phyloP scores from a whole-genome alignment of 331 rosid genomes.

The Acacia pycnantha region DNA sequence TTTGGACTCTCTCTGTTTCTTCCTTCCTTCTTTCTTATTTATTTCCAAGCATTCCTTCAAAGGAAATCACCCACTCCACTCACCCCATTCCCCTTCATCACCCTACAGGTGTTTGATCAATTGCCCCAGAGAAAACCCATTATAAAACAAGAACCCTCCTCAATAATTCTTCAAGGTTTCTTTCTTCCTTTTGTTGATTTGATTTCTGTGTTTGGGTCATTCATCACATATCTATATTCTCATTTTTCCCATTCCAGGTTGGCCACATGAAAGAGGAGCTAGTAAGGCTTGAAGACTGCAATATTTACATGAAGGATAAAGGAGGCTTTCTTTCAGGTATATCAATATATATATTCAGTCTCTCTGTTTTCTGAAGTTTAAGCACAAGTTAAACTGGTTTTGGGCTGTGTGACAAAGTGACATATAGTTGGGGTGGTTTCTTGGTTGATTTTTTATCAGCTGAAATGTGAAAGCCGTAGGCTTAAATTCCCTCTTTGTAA shows the following conservation, averaged over 20 bases:
- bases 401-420: not conserved
- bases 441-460: not conserved
- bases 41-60: slow-evolving; percentile 50
- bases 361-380: not conserved
- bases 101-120: slow-evolving; percentile 23
- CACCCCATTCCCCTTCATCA: slow-evolving; percentile 16
- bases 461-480: slow-evolving; percentile 10
- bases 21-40: not conserved
- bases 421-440: not conserved
- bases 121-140: slow-evolving; percentile 3
- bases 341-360: not conserved
- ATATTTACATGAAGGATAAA: slow-evolving; percentile 10
- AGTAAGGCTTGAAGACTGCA: slow-evolving; percentile 21
- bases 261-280: slow-evolving; percentile 24
- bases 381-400: not conserved
- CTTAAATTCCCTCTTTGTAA: not conserved
- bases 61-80: slow-evolving; percentile 42
- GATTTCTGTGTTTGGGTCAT: not conserved
- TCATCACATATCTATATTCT: not conserved
- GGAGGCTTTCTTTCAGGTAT: slow-evolving; percentile 26
- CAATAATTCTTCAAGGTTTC: slow-evolving; percentile 25
- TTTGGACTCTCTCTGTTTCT: slow-evolving; percentile 1
- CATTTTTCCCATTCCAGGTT: slow-evolving; percentile 7
- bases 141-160: slow-evolving; percentile 18
- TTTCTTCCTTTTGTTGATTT: not conserved